Conservation (phyloP, 2,329 filamentous ascomycete genomes). For the Sarocladiaceae sp. region DNA sequence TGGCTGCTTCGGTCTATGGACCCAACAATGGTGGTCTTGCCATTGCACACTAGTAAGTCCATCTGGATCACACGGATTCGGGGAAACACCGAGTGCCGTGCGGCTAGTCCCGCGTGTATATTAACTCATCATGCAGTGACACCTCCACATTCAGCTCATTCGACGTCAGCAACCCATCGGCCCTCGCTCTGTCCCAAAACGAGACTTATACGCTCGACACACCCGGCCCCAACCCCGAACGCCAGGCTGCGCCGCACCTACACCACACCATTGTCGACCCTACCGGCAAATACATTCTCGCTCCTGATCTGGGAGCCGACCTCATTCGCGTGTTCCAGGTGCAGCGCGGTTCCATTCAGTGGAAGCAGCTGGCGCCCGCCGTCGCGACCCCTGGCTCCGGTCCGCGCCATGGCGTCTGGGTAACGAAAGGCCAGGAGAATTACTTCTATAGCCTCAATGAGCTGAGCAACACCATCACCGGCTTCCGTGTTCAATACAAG, state of each 20-base stretch:
- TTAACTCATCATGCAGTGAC: neutral
- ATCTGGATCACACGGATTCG: neutral
- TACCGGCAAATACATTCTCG: slow-evolving; percentile 53
- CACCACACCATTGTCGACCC: slow-evolving; percentile 62
- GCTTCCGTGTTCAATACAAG: slow-evolving; percentile 50
- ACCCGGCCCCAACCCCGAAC: slow-evolving; percentile 31
- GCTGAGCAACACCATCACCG: slow-evolving; percentile 49
- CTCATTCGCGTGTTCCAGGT: slow-evolving; percentile 51
- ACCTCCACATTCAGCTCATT: slow-evolving; percentile 36
- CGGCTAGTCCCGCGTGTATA: neutral
- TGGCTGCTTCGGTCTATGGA: slow-evolving; percentile 38
- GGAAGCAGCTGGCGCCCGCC: neutral
- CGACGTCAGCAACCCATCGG: slow-evolving; percentile 31
- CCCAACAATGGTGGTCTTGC: slow-evolving; percentile 31
- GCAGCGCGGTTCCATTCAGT: slow-evolving; percentile 7
- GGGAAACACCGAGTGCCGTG: neutral
- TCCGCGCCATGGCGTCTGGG: slow-evolving; percentile 60
- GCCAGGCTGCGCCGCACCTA: slow-evolving; percentile 54
- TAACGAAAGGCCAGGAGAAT: slow-evolving; percentile 34
- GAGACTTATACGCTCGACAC: slow-evolving; percentile 32
- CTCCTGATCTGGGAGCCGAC: slow-evolving; percentile 62
- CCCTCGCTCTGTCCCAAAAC: slow-evolving; percentile 30
- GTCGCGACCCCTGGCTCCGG: slow-evolving; percentile 46
- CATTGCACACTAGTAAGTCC: slow-evolving; percentile 39
- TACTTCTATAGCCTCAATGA: slow-evolving; percentile 59